Base-by-base conservation (phyloP, 441 rosid species). In the Biscutella auriculata region DNA sequence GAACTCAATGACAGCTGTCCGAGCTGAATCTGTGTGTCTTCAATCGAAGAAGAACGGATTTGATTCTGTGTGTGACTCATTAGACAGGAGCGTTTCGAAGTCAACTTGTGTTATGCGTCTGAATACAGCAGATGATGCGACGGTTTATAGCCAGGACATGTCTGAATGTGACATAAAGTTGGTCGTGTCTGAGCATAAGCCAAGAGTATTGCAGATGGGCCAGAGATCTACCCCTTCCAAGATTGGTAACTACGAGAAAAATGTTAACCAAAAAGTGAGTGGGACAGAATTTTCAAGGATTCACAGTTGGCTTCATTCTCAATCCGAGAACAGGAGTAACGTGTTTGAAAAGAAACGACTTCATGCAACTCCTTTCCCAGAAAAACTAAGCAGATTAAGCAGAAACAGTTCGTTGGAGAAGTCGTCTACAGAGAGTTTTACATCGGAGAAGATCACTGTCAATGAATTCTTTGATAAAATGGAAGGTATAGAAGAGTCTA, bases 91-190 rank as follows among this genome's bases (percentile, higher is more conserved):
- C 27, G 35, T 79, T 40, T 83, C 90, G 28, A 77, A 77, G 54
- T 74, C 85, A 4, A 78, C 82, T 65, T 79, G 80, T 44, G 65
- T 69, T 67, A 60, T 63, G 14, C 79, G 66, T 52, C 61, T 63
- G 71, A 57, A 39, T 11, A 59, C 59, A 53, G 60, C 73, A 46
- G 81, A 83, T 61, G 72, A 62, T 71, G 81, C 75, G 58, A 80
- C 87, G 39, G 85, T 73, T 47, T 69, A 65, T 67, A 82, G 88
- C 69, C 83, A 76, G 45, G 92, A 75, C 42, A 70, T 72, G 34
- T 63, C 77, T 43, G 86, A 80, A 60, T 69, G 70, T 17, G 87
- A 83, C 10, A 67, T 70, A 11, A 82, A 75, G 69, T 37, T 63
- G 63, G 72, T 63, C 1, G 72, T 54, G 28, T 52, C 71, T 41